Evolutionary conservation across 768 basidiomycete genomes (phyloP), one percentile per base, ranked within the genome.

Genomic region (Lyophyllum decastes): DNA sequence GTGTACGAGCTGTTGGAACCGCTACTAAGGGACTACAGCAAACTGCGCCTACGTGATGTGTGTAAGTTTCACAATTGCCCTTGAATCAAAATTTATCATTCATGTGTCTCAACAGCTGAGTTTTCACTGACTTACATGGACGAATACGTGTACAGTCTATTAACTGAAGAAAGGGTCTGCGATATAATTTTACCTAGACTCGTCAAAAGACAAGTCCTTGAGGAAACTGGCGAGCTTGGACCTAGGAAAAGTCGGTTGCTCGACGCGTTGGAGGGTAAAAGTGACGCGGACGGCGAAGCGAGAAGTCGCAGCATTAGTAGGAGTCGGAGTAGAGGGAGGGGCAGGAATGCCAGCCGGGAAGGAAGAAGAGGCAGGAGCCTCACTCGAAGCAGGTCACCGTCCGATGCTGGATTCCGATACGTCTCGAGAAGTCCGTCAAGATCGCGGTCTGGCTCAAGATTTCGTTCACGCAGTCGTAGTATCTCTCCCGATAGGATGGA

Each of bases 1-100:
- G 91, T 96, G 3, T 98, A 94, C 67, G 95, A 97, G 67, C 76
- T 93, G 21, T 80, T 99, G 6, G 97, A 99, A 72, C 97, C 97
- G 2, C 73, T 98, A 14, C 82, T 98, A 62, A 95, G 93, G 70
- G 97, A 99, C 69, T 98, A 87, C 68, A 75, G 94, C 59, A 99
- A 98, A 72, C 73, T 99, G 46, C 87, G 96, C 12, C 76, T 85
- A 60, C 82, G 92, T 49, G 82, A 87, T 62, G 90, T 88, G 82
- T 77, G 96, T 95, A 68, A 59, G 88, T 70, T 17, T 41, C 57
- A n/a, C 8, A 16, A 26, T 7, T 41, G 21, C 24, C 49, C 17
- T 26, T 30, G 49, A 50, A 58, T 30, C 30, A 30, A 19, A 60
- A 45, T 26, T 46, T 45, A 55, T n/a, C n/a, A n/a, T 21, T 50